phyloP scores from a whole-genome alignment of 176 grass and related monocot genomes.

The Oryza officinalis region DNA sequence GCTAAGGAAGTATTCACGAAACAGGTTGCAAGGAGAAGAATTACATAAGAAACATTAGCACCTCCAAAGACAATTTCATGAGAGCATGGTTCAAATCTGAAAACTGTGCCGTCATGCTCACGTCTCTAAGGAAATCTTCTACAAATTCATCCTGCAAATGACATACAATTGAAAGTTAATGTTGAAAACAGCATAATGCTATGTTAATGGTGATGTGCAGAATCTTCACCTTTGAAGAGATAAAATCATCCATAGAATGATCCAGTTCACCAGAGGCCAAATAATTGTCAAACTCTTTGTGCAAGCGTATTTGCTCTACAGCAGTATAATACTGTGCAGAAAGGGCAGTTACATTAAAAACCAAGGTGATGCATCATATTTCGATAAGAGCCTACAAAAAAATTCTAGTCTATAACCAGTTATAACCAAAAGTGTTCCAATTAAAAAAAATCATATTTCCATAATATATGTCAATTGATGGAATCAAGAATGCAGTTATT shows the following conservation, averaged over 20 bases:
- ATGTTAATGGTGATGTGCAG: background rate
- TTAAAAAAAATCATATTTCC: no score
- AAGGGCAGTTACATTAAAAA: background rate
- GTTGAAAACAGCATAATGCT: background rate
- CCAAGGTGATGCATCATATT: background rate
- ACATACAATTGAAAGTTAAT: background rate
- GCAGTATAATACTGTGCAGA: background rate
- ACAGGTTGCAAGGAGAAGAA: background rate
- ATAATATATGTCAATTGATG: no score
- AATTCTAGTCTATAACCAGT: no score
- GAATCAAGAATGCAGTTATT: no score
- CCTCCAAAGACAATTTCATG: conserved; percentile 23
- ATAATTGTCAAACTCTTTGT: conserved; percentile 20
- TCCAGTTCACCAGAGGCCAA: conserved; percentile 4
- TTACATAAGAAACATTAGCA: background rate
- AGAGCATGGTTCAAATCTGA: background rate
- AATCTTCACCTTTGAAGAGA: background rate
- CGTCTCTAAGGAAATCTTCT: background rate
- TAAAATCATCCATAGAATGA: background rate
- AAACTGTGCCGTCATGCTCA: background rate
- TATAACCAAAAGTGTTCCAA: no score
- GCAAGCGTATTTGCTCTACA: background rate
- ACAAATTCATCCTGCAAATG: conserved; percentile 15
- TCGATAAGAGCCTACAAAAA: no score
- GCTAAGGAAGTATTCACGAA: background rate